phyloP scores from a whole-genome alignment of 768 basidiomycete species.

The Kwoniella newhampshirensis region DNA sequence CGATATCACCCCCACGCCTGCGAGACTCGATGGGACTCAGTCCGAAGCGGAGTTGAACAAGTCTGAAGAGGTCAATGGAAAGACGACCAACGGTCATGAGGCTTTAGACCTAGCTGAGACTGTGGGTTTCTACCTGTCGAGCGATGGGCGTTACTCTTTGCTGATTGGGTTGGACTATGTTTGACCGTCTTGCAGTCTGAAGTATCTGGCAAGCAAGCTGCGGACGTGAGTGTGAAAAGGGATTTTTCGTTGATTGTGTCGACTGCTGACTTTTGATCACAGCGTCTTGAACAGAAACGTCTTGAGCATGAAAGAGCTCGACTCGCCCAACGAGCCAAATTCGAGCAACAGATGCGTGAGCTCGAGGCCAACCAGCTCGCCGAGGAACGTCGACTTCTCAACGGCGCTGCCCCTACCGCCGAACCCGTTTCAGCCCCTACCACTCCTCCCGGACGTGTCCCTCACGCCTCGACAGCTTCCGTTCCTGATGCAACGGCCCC shows the following conservation, averaged over 20 bases:
- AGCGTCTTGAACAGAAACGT: constrained; percentile 89
- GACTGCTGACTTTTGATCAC: constrained; percentile 24
- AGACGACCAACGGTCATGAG: constrained; percentile 36
- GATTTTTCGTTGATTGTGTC: not conserved
- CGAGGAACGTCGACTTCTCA: constrained; percentile 42
- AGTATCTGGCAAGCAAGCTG: constrained; percentile 33
- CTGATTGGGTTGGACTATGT: constrained; percentile 6
- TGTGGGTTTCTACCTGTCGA: constrained; percentile 33
- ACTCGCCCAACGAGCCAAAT: constrained; percentile 76
- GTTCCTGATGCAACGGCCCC: constrained; percentile 46
- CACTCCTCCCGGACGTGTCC: constrained; percentile 57
- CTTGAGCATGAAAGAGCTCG: constrained; percentile 88
- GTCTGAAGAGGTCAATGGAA: constrained; percentile 12
- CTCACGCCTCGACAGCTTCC: constrained; percentile 59
- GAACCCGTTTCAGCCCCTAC: constrained; percentile 42
- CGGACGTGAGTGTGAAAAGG: constrained; percentile 22
- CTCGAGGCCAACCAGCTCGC: constrained; percentile 88
- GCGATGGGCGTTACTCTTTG: not conserved
- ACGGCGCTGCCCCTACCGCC: constrained; percentile 60
- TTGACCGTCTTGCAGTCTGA: constrained; percentile 18
- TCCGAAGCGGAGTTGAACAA: constrained; percentile 26
- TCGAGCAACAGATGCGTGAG: constrained; percentile 94
- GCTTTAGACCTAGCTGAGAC: constrained; percentile 45
- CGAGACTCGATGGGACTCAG: constrained; percentile 18
- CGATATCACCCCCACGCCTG: constrained; percentile 17